These are phyloP conservation scores for Geoglossum glabrum DNA, from an alignment of 495 filamentous ascomycete species.

Conservation along the genomic window DNA sequence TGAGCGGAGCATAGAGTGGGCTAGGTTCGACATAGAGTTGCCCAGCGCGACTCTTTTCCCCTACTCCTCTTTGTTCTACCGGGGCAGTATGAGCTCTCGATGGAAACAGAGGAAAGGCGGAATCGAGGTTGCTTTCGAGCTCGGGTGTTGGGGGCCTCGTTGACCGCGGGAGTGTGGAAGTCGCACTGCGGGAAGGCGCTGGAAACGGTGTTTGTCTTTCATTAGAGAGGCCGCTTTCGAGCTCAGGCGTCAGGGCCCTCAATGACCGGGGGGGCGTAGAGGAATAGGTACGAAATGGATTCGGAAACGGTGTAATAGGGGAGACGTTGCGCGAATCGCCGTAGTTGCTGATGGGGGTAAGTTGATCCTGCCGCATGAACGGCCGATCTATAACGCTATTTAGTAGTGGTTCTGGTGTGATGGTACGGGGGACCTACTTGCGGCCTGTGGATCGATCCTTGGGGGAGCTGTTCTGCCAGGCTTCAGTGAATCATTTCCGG, in stretches of 20 bases:
- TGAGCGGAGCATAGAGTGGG: slow-evolving; percentile 25
- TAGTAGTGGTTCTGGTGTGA: slow-evolving; percentile 2
- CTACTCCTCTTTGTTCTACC: not conserved
- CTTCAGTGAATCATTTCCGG: slow-evolving; percentile 7
- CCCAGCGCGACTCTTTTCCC: not conserved
- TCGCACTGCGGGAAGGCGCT: slow-evolving; percentile 15
- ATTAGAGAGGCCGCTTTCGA: slow-evolving; percentile 28
- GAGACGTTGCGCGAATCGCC: slow-evolving; percentile 36
- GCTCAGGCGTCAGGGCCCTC: slow-evolving; percentile 12
- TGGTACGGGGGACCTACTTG: slow-evolving; percentile 24
- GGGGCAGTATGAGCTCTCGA: slow-evolving; percentile 22
- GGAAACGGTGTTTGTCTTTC: slow-evolving; percentile 22
- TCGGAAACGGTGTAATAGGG: slow-evolving; percentile 27
- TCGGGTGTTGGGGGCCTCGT: slow-evolving; percentile 12
- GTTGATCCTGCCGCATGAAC: slow-evolving; percentile 34
- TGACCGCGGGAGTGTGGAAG: not conserved
- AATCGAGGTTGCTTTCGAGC: slow-evolving; percentile 29
- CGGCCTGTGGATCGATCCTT: slow-evolving; percentile 32
- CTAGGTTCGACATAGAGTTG: slow-evolving; percentile 4
- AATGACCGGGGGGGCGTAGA: not conserved
- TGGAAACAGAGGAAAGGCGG: slow-evolving; percentile 41
- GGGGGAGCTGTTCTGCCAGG: slow-evolving; percentile 23
- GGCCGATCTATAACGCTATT: slow-evolving; percentile 33
- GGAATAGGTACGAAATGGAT: slow-evolving; percentile 14
- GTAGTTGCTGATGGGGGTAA: slow-evolving; percentile 39